Percentiles rank a stretch among this genome's conserved stretches.
Evolutionary conservation across 371 early-diverging fungal species (phyloP).

Genomic region (Circinella umbellata): DNA sequence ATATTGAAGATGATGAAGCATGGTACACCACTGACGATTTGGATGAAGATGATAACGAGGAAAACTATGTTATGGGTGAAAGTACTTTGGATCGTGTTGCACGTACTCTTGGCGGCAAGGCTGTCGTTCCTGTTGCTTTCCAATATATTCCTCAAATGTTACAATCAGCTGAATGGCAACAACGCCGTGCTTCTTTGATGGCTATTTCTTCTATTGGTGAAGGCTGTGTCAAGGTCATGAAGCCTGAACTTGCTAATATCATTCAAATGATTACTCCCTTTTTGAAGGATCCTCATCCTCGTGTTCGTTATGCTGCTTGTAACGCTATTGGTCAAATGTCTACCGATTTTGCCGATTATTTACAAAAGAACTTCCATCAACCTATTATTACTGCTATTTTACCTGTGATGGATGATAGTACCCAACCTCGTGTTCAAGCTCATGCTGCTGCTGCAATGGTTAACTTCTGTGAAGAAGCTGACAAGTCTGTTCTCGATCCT

Average conservation of each 20-base stretch:
- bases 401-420: constrained; percentile 85
- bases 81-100: constrained; percentile 96
- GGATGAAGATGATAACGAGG: constrained; percentile 91
- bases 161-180: constrained; percentile 86
- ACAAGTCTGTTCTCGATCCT: constrained; percentile 79
- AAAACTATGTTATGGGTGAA: constrained; percentile 88
- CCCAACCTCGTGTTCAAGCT: constrained; percentile 87
- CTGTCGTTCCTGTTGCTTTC: constrained; percentile 89
- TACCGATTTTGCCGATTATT: constrained; percentile 89
- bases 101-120: constrained; percentile 86
- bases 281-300: constrained; percentile 91
- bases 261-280: constrained; percentile 83
- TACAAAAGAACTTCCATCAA: constrained; percentile 85
- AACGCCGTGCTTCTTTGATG: constrained; percentile 93
- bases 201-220: constrained; percentile 96
- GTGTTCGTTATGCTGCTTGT: constrained; percentile 96
- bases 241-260: constrained; percentile 85
- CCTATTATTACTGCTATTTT: constrained; percentile 79
- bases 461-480: constrained; percentile 92
- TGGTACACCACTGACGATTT: constrained; percentile 92
- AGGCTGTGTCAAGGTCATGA: constrained; percentile 93
- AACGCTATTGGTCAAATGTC: constrained; percentile 97
- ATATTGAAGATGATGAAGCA: constrained; percentile 84
- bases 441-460: constrained; percentile 97
- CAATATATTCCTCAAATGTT: constrained; percentile 88